Percentiles rank a stretch among this genome's conserved stretches.
Evolutionary conservation across 805 yeast genomes (phyloP).

Genomic region (Starmerella geochares): DNA sequence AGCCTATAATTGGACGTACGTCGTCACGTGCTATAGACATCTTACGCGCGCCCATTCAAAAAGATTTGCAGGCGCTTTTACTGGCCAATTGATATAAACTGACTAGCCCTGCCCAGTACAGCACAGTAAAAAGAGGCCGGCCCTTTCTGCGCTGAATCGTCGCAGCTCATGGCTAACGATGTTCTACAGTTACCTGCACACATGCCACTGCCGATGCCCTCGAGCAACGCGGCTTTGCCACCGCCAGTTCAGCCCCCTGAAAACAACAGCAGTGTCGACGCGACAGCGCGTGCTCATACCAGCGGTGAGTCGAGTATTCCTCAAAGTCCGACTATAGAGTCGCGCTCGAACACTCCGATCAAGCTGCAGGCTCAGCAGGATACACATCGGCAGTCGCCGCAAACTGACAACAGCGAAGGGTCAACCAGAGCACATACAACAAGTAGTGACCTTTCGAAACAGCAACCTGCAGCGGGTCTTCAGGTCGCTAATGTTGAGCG

Average conservation of each 20-base stretch:
- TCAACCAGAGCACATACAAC: no score
- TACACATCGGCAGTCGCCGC: no score
- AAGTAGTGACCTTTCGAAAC: no score
- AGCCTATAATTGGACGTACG: not conserved
- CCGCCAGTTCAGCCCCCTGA: conserved; percentile 6
- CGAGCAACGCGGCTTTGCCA: not conserved
- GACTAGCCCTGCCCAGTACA: not conserved
- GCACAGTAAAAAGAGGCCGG: not conserved
- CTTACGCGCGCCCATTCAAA: not conserved
- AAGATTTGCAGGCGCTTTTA: not conserved
- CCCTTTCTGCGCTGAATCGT: not conserved
- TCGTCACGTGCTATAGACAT: not conserved
- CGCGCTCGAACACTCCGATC: no score
- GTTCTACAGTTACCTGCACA: not conserved
- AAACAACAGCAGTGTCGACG: not conserved
- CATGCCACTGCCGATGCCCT: not conserved
- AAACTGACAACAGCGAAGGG: no score
- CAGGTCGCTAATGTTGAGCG: no score
- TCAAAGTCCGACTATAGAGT: not conserved
- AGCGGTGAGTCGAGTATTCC: not conserved
- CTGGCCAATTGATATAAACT: conserved; percentile 1
- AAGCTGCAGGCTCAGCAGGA: no score
- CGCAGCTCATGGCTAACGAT: conserved; percentile 2
- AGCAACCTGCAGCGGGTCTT: no score
- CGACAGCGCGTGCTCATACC: not conserved